Base-by-base conservation (phyloP, 164 flowering plant species). In the Nelumbo lutea region DNA sequence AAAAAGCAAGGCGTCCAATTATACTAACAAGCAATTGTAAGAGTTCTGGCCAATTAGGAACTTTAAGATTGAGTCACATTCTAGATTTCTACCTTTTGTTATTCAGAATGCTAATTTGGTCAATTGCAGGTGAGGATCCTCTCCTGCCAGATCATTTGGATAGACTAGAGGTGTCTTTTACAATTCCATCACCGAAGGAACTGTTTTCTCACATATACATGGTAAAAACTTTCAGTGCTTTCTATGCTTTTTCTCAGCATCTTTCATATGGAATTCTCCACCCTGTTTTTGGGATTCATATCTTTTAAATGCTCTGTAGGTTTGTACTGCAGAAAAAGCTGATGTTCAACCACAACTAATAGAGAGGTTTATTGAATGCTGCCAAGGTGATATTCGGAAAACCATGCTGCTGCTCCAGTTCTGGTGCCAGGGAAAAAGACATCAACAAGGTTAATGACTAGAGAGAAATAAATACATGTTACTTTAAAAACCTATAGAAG, bases 11-110 rank as follows among this genome's bases (percentile, higher is more conserved):
- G 81, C 84, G 93, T 62, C 99, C 99, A 14, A 88, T 93, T 67
- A 84, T 96, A 72, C 83, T 93, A 73, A 96, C 99, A 65, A 82
- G 90, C 79, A 93, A 87, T 64, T 80, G 99, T 96, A 90, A 81
- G 96, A 65, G 27, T 27, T 27, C 27, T 40, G 43, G 59, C 57
- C 71, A 45, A 55, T 68, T 68, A 41, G 43, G 68, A 27, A 27
- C 27, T 27, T 27, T 64, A 46, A 42, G n/a, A 59, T 42, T 10
- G 13, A n/a, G 13, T 13, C 42, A 2, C 42, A 27, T 61, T 6
- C 15, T 43, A 15, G 39, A 15, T 2, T 3, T 66, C 70, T 55
- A n/a, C 13, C 9, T 52, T 61, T 44, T 67, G 7, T 56, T 10
- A 50, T 15, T 61, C 41, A 40, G 9, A 70, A 59, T 51, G 3